These are phyloP conservation scores for Fusarium secorum DNA, from an alignment of 2,329 filamentous ascomycete species.

Conservation along the genomic window DNA sequence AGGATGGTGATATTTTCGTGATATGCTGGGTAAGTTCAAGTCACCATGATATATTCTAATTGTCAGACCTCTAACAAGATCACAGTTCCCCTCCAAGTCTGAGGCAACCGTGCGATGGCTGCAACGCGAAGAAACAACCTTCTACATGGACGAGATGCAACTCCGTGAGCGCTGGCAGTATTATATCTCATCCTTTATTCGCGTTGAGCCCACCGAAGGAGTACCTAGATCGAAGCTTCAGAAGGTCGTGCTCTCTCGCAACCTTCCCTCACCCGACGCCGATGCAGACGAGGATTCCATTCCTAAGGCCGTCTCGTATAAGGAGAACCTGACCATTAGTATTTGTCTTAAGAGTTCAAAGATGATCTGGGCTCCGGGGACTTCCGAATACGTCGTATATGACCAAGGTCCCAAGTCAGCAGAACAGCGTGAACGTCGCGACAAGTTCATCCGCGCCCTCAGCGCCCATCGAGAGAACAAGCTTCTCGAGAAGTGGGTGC, in stretches of 20 bases:
- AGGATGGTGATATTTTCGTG: constrained; percentile 90
- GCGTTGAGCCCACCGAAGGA: constrained; percentile 86
- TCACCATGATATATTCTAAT: background rate
- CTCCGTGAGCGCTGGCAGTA: constrained; percentile 88
- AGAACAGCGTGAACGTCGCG: constrained; percentile 65
- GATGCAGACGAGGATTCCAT: constrained; percentile 70
- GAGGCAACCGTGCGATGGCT: constrained; percentile 77
- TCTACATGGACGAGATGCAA: constrained; percentile 89
- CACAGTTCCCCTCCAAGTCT: constrained; percentile 70
- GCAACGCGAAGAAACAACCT: constrained; percentile 74
- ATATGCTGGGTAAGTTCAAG: constrained; percentile 81
- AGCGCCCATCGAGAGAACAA: constrained; percentile 72
- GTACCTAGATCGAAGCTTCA: constrained; percentile 70
- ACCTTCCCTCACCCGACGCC: constrained; percentile 68
- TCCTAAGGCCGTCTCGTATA: constrained; percentile 67
- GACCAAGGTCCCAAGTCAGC: constrained; percentile 73
- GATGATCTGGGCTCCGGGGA: constrained; percentile 77
- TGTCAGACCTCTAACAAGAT: constrained; percentile 44
- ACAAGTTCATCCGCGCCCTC: constrained; percentile 61
- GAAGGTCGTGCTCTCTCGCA: constrained; percentile 75
- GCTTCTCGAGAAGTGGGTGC: constrained; percentile 81
- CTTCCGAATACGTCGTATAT: constrained; percentile 75
- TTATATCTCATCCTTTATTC: constrained; percentile 92
- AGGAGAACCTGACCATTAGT: constrained; percentile 74
- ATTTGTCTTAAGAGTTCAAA: constrained; percentile 82